Conservation (phyloP, 768 basidiomycete genomes). For the Tylopilus vinaceipallidus region DNA sequence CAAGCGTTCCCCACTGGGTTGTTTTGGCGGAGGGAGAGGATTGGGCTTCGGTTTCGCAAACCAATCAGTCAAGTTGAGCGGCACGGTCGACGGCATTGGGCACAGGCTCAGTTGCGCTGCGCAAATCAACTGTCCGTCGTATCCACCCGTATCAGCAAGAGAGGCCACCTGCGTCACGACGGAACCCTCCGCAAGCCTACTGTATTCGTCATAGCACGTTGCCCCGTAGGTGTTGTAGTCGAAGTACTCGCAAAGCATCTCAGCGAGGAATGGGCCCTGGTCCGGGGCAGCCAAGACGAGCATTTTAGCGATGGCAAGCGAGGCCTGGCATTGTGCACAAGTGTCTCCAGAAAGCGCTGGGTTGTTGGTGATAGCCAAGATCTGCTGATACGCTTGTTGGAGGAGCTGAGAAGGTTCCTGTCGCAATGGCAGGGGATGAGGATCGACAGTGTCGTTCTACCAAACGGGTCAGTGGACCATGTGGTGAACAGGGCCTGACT, state of each 20-base stretch:
- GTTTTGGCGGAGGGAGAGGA: conserved; percentile 40
- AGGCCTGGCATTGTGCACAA: conserved; percentile 41
- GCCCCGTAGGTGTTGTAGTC: conserved; percentile 30
- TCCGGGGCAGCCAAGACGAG: conserved; percentile 42
- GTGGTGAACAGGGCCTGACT: background rate
- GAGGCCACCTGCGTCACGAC: conserved; percentile 48
- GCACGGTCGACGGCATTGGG: conserved; percentile 37
- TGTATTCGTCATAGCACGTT: conserved; percentile 36
- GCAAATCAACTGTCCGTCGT: conserved; percentile 51
- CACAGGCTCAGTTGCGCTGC: conserved; percentile 36
- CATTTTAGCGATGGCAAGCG: conserved; percentile 41
- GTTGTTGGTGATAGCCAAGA: conserved; percentile 37
- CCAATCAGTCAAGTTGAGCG: conserved; percentile 46
- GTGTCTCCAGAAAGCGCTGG: conserved; percentile 35
- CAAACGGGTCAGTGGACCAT: background rate
- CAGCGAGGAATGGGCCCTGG: conserved; percentile 39
- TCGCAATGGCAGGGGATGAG: conserved; percentile 41
- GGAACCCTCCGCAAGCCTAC: conserved; percentile 37
- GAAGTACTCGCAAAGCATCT: conserved; percentile 44
- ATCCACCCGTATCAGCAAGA: conserved; percentile 45
- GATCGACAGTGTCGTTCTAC: conserved; percentile 44
- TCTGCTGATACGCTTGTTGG: conserved; percentile 37
- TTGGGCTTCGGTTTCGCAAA: conserved; percentile 52
- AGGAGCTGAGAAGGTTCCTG: conserved; percentile 36
- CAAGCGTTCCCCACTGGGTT: conserved; percentile 42